Percentiles rank a stretch among this genome's conserved stretches.
phyloP scores from a whole-genome alignment of 2,329 filamentous ascomycete species.

The Nemania sp. region DNA sequence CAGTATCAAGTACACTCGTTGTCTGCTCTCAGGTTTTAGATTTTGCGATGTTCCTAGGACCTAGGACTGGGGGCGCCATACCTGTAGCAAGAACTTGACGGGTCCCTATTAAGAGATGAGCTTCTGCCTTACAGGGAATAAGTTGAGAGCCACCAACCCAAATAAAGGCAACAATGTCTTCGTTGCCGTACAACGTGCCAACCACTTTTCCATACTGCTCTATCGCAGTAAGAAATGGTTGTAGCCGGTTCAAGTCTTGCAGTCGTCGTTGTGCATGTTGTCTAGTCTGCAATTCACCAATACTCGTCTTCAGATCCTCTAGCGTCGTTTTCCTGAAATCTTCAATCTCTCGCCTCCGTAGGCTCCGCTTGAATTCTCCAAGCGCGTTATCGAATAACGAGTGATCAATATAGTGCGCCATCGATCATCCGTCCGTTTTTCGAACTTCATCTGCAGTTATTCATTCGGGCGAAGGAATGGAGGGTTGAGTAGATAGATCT shows the following conservation, averaged over 20 bases:
- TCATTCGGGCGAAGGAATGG: too few species aligned
- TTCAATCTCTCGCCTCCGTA: not conserved
- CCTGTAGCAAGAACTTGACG: constrained; percentile 1
- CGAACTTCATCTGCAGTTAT: too few species aligned
- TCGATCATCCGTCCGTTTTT: too few species aligned
- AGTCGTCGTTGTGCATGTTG: constrained; percentile 5
- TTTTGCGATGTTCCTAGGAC: too few species aligned
- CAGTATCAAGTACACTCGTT: not conserved
- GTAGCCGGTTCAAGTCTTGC: not conserved
- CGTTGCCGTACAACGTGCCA: not conserved
- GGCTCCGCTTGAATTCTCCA: not conserved
- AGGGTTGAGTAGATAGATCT: too few species aligned
- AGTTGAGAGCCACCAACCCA: not conserved
- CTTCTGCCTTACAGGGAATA: not conserved
- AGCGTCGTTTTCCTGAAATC: not conserved
- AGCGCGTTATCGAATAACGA: not conserved
- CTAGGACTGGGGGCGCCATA: too few species aligned
- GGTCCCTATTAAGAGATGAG: constrained; percentile 7
- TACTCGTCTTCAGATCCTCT: not conserved
- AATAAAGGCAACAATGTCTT: not conserved
- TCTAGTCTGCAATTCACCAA: not conserved
- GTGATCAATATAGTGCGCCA: not conserved
- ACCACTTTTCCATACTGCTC: not conserved
- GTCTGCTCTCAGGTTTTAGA: not conserved
- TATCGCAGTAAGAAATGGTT: constrained; percentile 8